Evolutionary conservation across 208 protist species (phyloP), one percentile per base, ranked within the genome.

Genomic region (Porcisia hertigi): DNA sequence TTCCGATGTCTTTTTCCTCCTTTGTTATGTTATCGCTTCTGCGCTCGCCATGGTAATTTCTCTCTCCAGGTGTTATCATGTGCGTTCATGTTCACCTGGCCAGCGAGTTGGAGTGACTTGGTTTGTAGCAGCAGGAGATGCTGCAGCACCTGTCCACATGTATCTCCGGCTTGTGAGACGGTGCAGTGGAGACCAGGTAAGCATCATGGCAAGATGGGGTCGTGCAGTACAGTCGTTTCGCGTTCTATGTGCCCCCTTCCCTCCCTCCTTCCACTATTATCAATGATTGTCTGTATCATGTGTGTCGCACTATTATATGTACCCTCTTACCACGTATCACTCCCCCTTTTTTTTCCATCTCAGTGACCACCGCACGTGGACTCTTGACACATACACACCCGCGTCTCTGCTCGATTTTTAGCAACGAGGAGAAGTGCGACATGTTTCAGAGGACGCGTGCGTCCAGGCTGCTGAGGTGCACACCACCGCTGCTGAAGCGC

Each of bases 401-500:
- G 30, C 30, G 30, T 30, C 39, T 66, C 62, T 41, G 20, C 14
- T 66, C 62, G 39, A 66, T 1, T 34, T 30, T 66, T 47, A 57
- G 45, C 7, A 39, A 12, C 25, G 65, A 52, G 67, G 30, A 18
- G 41, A 7, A 2, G 52, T 52, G 47, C 47, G 11, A 60, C 34
- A 71, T 79, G 75, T 39, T 75, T 12, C 72, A 9, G 34, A 47
- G 58, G 39, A 74, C 75, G 1, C 41, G 16, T 9, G 12, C 47
- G 30, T 34, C n/a, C 53, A 45, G 55, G 43, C 36, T 72, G 41
- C 72, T 85, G 39, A 59, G 70, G 20, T 75, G 67, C 62, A 87
- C 88, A 6, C 30, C 67, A 41, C n/a, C 82, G 14, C 62, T 86
- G 16, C 76, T 79, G 30, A 97, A 97, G 84, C 83, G 90, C 34